Evolutionary conservation across 1,284 basidiomycete species (phyloP), one percentile per base, ranked within the genome.

Genomic region (Cryptococcus sp.): DNA sequence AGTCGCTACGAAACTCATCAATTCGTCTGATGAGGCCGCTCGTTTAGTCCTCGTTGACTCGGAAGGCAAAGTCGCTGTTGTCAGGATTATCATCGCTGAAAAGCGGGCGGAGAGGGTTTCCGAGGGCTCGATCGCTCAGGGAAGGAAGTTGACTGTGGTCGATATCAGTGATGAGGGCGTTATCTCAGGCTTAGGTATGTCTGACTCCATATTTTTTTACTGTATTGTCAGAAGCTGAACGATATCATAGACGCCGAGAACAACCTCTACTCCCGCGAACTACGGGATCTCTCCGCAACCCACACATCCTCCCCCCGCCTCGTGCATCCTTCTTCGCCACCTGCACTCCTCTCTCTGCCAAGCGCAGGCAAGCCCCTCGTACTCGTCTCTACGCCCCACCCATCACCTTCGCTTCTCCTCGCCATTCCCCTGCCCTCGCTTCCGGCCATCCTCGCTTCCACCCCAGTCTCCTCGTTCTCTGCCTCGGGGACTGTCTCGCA

Each of bases 81-180:
- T 40, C 22, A 47, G 46, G 17, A 17, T 64, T 17, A 35, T 27
- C 25, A 16, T 56, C 10, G 59, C 58, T 13, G 53, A 38, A 20
- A 53, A 10, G 11, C 53, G 51, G n/a, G 50, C 51, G 5, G 64
- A 65, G 17, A 59, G 50, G 16, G 22, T 59, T 0, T 53, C 41
- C 22, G 60, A 67, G n/a, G 65, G 56, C 0, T 42, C 47, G 0
- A 40, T 70, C 10, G 59, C 56, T 1, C 25, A 31, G 1, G 59
- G 61, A 19, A 38, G 52, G 27, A 55, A 50, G 27, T 56, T 68
- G 19, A 35, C 54, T 2, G 51, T 55, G 3, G 73, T 61, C 16
- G 66, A 66, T 53, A 63, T 73, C 13, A 67, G 68, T 23, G 50
- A 61, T n/a, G 68, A 70, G 31, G 73, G 73, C 5, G 44, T 65